Evolutionary conservation across 2,329 filamentous ascomycete species (phyloP).

Genomic region (Fusarium protoensiforme): DNA sequence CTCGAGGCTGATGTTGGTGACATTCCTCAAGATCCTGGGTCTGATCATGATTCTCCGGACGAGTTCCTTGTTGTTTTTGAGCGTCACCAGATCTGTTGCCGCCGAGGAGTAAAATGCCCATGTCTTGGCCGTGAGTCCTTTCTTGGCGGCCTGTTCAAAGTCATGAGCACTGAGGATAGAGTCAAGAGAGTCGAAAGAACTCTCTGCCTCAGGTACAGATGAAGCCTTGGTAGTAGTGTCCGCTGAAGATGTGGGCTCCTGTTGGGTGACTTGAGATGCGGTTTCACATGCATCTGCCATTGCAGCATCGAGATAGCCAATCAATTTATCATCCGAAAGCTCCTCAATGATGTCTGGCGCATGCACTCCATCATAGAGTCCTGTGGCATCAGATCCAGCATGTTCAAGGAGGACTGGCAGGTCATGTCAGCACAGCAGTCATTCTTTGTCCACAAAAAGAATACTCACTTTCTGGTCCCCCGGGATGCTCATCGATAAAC

Average conservation of each 20-base stretch:
- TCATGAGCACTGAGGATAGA: slow-evolving; percentile 61
- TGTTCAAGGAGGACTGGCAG: slow-evolving; percentile 59
- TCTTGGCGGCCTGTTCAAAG: slow-evolving; percentile 59
- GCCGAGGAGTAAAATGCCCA: slow-evolving; percentile 68
- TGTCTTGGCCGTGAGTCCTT: slow-evolving; percentile 57
- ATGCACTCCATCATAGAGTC: slow-evolving; percentile 63
- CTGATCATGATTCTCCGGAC: slow-evolving; percentile 63
- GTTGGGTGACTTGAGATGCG: not conserved
- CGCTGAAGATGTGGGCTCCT: not conserved
- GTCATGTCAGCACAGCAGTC: not conserved
- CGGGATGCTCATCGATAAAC: slow-evolving; percentile 62
- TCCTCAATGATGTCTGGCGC: slow-evolving; percentile 53
- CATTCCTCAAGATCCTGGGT: slow-evolving; percentile 61
- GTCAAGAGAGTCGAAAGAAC: slow-evolving; percentile 51
- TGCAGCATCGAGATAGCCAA: slow-evolving; percentile 57
- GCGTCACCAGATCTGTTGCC: slow-evolving; percentile 63
- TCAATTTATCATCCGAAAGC: slow-evolving; percentile 58
- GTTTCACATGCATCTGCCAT: not conserved
- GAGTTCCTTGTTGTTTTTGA: slow-evolving; percentile 59
- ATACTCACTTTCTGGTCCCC: slow-evolving; percentile 47
- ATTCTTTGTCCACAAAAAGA: not conserved
- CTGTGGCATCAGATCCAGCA: slow-evolving; percentile 65
- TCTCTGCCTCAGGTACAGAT: not conserved
- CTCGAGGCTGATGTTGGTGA: slow-evolving; percentile 51
- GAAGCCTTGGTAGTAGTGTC: not conserved